These are phyloP conservation scores for Coemansia sp. DNA, from an alignment of 192 early-diverging fungal species.

Conservation along the genomic window DNA sequence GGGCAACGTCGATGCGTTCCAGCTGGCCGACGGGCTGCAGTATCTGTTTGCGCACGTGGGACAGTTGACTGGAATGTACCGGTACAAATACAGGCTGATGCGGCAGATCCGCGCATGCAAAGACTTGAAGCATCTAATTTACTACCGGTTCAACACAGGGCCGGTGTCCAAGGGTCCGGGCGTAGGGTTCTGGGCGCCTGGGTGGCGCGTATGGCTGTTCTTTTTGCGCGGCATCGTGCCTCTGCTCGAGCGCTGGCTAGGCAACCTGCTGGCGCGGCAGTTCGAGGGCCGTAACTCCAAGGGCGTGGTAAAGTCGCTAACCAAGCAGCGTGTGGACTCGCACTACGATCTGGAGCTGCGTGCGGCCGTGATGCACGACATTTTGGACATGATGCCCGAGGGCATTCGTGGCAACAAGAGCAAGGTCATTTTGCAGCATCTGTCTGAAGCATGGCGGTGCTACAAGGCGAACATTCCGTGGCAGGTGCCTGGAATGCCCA, in stretches of 20 bases:
- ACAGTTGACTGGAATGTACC: conserved; percentile 98
- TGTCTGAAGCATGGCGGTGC: conserved; percentile 92
- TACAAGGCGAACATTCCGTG: conserved; percentile 99
- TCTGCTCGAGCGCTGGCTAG: conserved; percentile 95
- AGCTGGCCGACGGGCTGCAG: conserved; percentile 97
- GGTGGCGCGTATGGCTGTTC: conserved; percentile 99
- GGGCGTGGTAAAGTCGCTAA: conserved; percentile 97
- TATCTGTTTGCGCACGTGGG: conserved; percentile 99
- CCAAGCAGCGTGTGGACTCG: conserved; percentile 98
- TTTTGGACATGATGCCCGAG: conserved; percentile 99
- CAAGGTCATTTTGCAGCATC: conserved; percentile 91
- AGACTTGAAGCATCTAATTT: conserved; percentile 93
- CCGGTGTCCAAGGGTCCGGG: conserved; percentile 98
- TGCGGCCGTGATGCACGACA: conserved; percentile 98
- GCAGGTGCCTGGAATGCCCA: conserved; percentile 98
- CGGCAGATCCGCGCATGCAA: conserved; percentile 94
- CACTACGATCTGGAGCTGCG: conserved; percentile 98
- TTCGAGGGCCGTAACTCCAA: conserved; percentile 98
- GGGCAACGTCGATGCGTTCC: conserved; percentile 98
- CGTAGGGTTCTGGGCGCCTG: conserved; percentile 98
- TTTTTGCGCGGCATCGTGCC: conserved; percentile 99
- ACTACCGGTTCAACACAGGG: conserved; percentile 89
- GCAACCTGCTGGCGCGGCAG: conserved; percentile 97
- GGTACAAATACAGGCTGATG: conserved; percentile 98
- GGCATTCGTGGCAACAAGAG: conserved; percentile 97